Evolutionary conservation across 805 yeast species (phyloP), one percentile per base, ranked within the genome.

Genomic region (Wickerhamiella dianesei): DNA sequence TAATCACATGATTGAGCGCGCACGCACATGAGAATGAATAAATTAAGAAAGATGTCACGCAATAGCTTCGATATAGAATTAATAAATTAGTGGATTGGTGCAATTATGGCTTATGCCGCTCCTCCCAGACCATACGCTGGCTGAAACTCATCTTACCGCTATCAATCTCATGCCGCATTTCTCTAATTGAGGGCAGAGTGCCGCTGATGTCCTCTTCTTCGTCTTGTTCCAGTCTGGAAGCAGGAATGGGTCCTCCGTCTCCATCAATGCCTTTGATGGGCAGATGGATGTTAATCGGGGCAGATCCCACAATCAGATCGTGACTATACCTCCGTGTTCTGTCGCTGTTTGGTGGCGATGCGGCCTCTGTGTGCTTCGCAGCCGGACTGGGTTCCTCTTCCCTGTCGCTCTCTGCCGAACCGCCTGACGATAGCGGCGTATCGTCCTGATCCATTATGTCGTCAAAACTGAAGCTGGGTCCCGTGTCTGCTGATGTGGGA

Each of bases 51-150:
- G n/a, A n/a, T n/a, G n/a, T n/a, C n/a, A n/a, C n/a, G n/a, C n/a
- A n/a, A n/a, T n/a, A n/a, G n/a, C n/a, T n/a, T n/a, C n/a, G n/a
- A 25, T 25, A 25, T 25, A 12, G 12, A 25, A 25, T 6, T 36
- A 36, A 36, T 36, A 16, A 36, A 36, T 16, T 18, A 36, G 18
- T 21, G 17, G 18, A 39, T 20, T 39, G 17, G 12, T n/a, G n/a
- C n/a, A n/a, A 21, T 21, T 20, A 39, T 39, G 25, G 14, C 41
- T 35, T 36, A 35, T 46, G 50, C 16, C 47, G 50, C 14, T 50
- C 49, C 22, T 57, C 60, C 57, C 57, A 56, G 17, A 53, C 56
- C 55, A 56, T 54, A 12, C 60, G 56, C 47, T 54, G 58, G 44
- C 57, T 52, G 48, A 57, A 56, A 36, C 58, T 54, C 58, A 57